These are phyloP conservation scores for Didymella exigua DNA, from an alignment of 2,329 filamentous ascomycete species.

Conservation along the genomic window DNA sequence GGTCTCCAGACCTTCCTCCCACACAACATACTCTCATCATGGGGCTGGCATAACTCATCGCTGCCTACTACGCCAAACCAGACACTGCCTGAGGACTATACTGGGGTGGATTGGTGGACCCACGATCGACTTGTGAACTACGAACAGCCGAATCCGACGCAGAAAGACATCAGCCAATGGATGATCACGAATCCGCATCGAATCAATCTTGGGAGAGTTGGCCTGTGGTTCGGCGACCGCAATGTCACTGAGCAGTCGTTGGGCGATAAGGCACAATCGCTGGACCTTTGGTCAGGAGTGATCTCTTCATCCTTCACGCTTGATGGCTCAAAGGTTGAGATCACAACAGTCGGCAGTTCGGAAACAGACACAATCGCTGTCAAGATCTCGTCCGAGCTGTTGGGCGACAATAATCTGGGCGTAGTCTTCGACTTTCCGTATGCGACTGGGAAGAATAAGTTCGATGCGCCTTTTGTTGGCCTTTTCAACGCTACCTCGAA, in stretches of 20 bases:
- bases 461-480: constrained; percentile 61
- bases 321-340: neutral
- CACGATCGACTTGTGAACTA: constrained; percentile 53
- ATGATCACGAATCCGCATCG: constrained; percentile 61
- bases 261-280: constrained; percentile 16
- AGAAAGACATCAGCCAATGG: constrained; percentile 57
- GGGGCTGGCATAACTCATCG: constrained; percentile 55
- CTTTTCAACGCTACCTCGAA: constrained; percentile 56
- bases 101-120: constrained; percentile 53
- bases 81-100: constrained; percentile 47
- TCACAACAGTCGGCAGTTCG: neutral
- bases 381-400: constrained; percentile 38
- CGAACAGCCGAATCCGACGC: constrained; percentile 49
- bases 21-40: constrained; percentile 52
- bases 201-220: constrained; percentile 57
- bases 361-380: constrained; percentile 1
- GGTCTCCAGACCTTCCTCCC: constrained; percentile 54
- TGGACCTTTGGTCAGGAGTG: constrained; percentile 1
- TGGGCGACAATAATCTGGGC: constrained; percentile 50
- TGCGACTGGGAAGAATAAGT: constrained; percentile 56
- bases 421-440: constrained; percentile 62
- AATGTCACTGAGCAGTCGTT: constrained; percentile 53
- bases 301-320: neutral
- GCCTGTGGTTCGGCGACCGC: constrained; percentile 51
- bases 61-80: constrained; percentile 49